Base-by-base conservation (phyloP, 2,329 filamentous ascomycete genomes). In the Lasiodiplodia citricola region DNA sequence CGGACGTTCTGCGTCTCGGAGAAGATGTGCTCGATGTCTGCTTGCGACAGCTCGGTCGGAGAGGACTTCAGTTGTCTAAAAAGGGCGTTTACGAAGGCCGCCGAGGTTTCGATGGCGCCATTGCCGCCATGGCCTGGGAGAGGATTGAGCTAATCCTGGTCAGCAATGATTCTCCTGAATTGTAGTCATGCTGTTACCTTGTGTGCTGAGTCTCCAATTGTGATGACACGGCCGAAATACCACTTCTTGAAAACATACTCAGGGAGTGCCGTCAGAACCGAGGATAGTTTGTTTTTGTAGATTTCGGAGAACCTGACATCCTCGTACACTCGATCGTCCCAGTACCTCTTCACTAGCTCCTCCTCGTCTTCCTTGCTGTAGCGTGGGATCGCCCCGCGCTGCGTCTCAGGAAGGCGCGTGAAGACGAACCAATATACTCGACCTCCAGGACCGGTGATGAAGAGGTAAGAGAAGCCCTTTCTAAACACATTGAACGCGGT, bases 151-250 rank as follows among this genome's bases (percentile, higher is more conserved):
- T 50, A 6, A 2, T 67, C 35, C 11, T 4, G 8, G 35, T 37
- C 11, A 37, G 35, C 35, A 37, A 37, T 37, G 35, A 25, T 25
- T 25, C 25, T 2, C 2, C 25, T 25, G 25, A 3, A 2, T 3
- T 25, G 25, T 25, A 25, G 25, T 3, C 25, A 3, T 25, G 25
- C 25, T 25, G 25, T 25, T 72, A 78, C 79, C 75, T 83, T 83
- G 69, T 84, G 81, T 4, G 76, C 79, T 0, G 81, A 75, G 70
- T 84, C 82, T 0, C 81, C 82, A 11, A 83, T 75, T 1, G 77
- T 73, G 1, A 83, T 74, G 3, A 81, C 76, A 13, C 82, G 73
- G 14, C 77, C 74, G 50, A 75, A 81, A 60, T 80, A 75, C 78
- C 82, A 83, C 44, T 76, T 74, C 14, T 77, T 70, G 16, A 80